Evolutionary conservation across 352 stramenopile genomes (phyloP), one percentile per base, ranked within the genome.

Genomic region (Phytophthora crassamura): DNA sequence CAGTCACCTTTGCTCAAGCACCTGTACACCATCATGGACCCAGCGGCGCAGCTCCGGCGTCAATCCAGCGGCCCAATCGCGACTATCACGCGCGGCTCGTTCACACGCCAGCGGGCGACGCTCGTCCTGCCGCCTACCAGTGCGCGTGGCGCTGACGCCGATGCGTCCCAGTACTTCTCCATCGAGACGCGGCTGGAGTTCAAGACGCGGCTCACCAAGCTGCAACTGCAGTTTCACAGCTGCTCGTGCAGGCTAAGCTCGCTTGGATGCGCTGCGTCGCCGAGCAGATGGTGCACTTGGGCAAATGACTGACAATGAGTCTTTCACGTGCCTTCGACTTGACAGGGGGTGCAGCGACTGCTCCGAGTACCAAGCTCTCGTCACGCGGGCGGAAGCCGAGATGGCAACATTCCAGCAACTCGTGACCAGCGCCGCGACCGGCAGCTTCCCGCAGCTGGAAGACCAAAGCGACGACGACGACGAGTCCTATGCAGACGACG

Each of bases 221-320:
- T 88, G 30, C 81, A 89, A 41, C 36, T 50, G 6, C 55, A 77
- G 33, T 69, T 90, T 7, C 51, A 55, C 7, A 61, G 10, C 59
- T 88, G 38, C 61, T 92, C 3, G 56, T 90, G n/a, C 73, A 77
- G 34, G 59, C 64, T 18, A 88, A 89, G 45, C 58, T 90, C 35
- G 78, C 78, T 16, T 90, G 81, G 79, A 88, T 90, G 81, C 72
- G 76, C 50, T 90, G 81, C 59, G 85, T 64, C 40, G 33, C 51
- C 25, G 54, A 71, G 30, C 55, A 75, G 43, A 67, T 92, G 50
- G 77, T 89, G 20, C 57, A 67, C 20, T 22, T 77, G 25, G 79
- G 80, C 20, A 73, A 90, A 47, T 33, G 47, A 12, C 64, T 90
- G 15, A 72, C 73, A 36, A 41, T 46, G 22, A 73, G 64, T 58